Evolutionary conservation across 2,329 filamentous ascomycete species (phyloP), one percentile per base, ranked within the genome.

Genomic region (Colletotrichum cereale): DNA sequence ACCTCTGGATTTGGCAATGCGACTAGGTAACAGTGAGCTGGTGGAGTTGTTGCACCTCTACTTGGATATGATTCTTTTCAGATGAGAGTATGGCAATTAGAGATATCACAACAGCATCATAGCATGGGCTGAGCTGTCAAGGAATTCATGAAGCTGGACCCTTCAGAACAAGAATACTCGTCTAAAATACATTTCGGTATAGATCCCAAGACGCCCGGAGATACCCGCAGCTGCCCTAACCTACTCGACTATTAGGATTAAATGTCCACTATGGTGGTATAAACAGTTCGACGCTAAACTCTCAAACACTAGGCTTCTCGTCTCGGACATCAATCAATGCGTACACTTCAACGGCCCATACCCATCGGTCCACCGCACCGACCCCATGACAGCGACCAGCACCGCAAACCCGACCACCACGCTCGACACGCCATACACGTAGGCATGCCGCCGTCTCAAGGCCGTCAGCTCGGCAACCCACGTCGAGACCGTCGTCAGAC

Each of bases 311-410:
- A 6, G 40, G 2, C 29, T 26, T 31, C 11, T 34, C 4, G 3
- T 38, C 16, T 5, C 26, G 24, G 12, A 10, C 10, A 38, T 5
- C 6, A 2, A 26, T 72, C 53, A 72, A 34, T 60, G 69, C 2
- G 26, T 64, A n/a, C 86, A 88, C 11, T 77, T 60, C 66, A 87
- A 66, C 2, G 74, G 74, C 21, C 77, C 79, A 75, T 90, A 91
- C 1, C 88, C 90, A 7, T 84, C 80, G 36, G 86, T 91, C 94
- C 93, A 97, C 71, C 87, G 83, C 77, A 96, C 81, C 71, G 91
- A 90, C 0, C 94, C 94, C 90, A 96, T 93, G 24, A 95, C 86
- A 0, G 89, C 84, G 31, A 95, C 85, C 85, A 93, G 80, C 14
- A 92, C 75, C 14, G 84, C 85, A 68, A 94, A 77, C 2, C 87